Base-by-base conservation (phyloP, 345 rosid genomes). In the Pseudoturritis turrita region DNA sequence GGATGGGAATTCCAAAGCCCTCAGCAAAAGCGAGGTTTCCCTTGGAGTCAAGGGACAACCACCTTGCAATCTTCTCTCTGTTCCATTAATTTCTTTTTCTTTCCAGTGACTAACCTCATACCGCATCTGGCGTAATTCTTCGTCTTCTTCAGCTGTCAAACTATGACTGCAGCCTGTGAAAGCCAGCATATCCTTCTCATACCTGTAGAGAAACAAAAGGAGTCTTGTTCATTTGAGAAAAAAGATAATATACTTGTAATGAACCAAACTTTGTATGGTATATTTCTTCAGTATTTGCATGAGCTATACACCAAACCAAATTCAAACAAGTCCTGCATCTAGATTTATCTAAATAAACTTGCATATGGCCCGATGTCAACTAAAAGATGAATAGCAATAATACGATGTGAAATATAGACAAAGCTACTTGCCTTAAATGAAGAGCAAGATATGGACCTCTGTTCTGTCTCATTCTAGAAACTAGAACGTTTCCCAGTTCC, bases 181-280 rank as follows among this genome's bases (percentile, higher is more conserved):
- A 77, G 98, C 94, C 78, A 94, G 90, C 98, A 94, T 94, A 78
- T 94, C 98, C 77, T 88, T 94, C 84, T 89, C 98, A 66, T 91
- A 94, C 86, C 98, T 93, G 78, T 35, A 67, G 35, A 70, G 35
- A 33, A 33, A 33, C 37, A 33, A 33, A 33, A 33, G 37, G 37
- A 33, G 37, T 33, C 37, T 33, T 33, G 37, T 33, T 33, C 37
- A 29, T 29, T 29, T 29, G 8, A 29, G 33, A 29, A 29, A 7
- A n/a, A 29, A 29, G 54, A 71, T 49, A 18, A 58, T 67, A 70
- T 13, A 28, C 35, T 56, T 73, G 51, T 60, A 17, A 49, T 11
- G 7, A 50, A 31, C 59, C 31, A 25, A 35, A 65, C 31, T 51
- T 14, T 45, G 5, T 11, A 5, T 2, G 12, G 17, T 12, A n/a